Conservation (phyloP, 352 stramenopile genomes). For the Pythium aphanidermatum region DNA sequence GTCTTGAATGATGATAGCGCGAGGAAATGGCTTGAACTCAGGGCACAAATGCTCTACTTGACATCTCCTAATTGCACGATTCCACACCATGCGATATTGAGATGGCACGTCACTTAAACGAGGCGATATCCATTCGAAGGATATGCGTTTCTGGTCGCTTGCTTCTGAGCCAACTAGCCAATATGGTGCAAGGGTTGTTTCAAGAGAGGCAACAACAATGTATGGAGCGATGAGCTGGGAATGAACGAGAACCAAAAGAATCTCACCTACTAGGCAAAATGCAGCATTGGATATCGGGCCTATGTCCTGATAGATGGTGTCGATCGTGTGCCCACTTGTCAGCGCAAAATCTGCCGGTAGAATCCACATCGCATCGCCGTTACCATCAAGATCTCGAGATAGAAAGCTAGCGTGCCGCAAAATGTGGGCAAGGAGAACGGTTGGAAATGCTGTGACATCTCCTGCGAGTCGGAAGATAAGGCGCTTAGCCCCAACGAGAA, state of each 20-base stretch:
- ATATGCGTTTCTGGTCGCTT: background rate
- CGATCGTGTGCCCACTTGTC: slow-evolving; percentile 38
- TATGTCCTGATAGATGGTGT: slow-evolving; percentile 36
- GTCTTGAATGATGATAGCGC: background rate
- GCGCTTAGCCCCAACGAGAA: slow-evolving; percentile 27
- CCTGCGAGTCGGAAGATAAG: slow-evolving; percentile 40
- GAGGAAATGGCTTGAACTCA: slow-evolving; percentile 11
- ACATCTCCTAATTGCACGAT: slow-evolving; percentile 55
- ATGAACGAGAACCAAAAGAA: slow-evolving; percentile 44
- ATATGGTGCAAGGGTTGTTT: slow-evolving; percentile 35
- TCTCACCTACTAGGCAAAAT: slow-evolving; percentile 41
- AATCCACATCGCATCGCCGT: slow-evolving; percentile 21
- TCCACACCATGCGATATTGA: slow-evolving; percentile 46
- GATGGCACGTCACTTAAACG: background rate
- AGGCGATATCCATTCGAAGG: background rate
- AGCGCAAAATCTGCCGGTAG: slow-evolving; percentile 31
- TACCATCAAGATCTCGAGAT: background rate
- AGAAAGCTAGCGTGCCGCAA: slow-evolving; percentile 38
- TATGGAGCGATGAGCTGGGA: slow-evolving; percentile 12
- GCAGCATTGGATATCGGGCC: slow-evolving; percentile 26
- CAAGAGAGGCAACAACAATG: slow-evolving; percentile 26
- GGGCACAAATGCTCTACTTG: slow-evolving; percentile 29
- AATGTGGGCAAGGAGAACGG: slow-evolving; percentile 30
- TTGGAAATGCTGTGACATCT: slow-evolving; percentile 29
- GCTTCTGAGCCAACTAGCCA: slow-evolving; percentile 28